phyloP scores from a whole-genome alignment of 805 yeast genomes.

The Brettanomyces naardenensis region DNA sequence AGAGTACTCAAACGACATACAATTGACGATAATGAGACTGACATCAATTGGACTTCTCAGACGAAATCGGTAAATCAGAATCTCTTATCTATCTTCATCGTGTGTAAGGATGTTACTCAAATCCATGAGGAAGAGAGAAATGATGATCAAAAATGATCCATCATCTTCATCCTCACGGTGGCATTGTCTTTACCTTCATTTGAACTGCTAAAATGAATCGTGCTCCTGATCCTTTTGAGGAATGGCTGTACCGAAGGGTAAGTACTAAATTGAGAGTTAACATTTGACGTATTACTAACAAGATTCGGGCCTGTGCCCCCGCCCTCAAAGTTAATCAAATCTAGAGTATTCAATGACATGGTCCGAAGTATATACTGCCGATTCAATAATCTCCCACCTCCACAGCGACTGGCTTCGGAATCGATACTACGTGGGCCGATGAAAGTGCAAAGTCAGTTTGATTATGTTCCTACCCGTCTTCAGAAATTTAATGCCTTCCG shows the following conservation, averaged over 20 bases:
- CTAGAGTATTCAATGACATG: conserved; percentile 53
- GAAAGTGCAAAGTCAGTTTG: conserved; percentile 2
- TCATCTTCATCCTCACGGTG: too few species aligned
- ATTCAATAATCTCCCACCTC: conserved; percentile 52
- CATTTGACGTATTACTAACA: not conserved
- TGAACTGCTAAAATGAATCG: too few species aligned
- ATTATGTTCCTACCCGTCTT: conserved; percentile 36
- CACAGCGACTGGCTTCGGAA: conserved; percentile 20
- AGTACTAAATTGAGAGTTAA: conserved; percentile 3
- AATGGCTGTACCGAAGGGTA: conserved; percentile 32
- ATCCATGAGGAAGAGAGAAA: too few species aligned
- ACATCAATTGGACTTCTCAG: too few species aligned
- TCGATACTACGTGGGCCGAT: not conserved
- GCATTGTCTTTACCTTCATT: too few species aligned
- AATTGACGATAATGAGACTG: too few species aligned
- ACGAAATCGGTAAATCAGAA: too few species aligned
- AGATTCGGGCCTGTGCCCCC: too few species aligned
- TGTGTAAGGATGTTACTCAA: too few species aligned
- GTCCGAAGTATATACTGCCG: conserved; percentile 56
- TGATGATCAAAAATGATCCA: too few species aligned
- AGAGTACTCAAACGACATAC: too few species aligned
- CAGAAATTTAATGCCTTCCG: conserved; percentile 59
- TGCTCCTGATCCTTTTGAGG: conserved; percentile 31
- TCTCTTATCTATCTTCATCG: too few species aligned
- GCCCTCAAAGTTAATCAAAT: conserved; percentile 43